Evolutionary conservation across 176 grass and related monocot species (phyloP).

Genomic region (Oryza glumipatula): DNA sequence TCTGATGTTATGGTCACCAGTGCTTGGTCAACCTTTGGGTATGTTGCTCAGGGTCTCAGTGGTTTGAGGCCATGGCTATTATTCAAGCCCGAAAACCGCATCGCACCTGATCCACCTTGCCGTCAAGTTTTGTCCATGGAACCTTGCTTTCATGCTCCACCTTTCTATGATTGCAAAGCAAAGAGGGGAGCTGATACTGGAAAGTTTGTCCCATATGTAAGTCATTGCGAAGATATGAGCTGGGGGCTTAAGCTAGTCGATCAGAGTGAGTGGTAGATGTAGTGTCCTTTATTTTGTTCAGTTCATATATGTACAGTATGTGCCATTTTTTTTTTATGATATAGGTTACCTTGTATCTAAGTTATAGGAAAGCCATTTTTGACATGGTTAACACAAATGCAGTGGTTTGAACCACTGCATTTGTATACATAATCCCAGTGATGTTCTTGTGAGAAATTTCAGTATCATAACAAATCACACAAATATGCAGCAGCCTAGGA

Average conservation of each 20-base stretch:
- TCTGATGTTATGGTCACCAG: slow-evolving; percentile 83
- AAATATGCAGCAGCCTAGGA: not conserved
- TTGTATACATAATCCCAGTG: slow-evolving; percentile 8
- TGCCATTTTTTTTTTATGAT: slow-evolving; percentile 8
- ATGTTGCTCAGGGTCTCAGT: slow-evolving; percentile 85
- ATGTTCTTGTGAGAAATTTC: not conserved
- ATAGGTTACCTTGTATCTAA: slow-evolving; percentile 21
- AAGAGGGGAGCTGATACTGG: slow-evolving; percentile 74
- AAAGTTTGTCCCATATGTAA: slow-evolving; percentile 80
- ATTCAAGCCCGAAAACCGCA: slow-evolving; percentile 72
- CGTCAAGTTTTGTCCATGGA: slow-evolving; percentile 76
- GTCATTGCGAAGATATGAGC: slow-evolving; percentile 90
- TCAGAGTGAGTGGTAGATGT: slow-evolving; percentile 51
- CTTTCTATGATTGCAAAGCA: slow-evolving; percentile 79
- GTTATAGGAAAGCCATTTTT: slow-evolving; percentile 10
- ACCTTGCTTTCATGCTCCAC: slow-evolving; percentile 92
- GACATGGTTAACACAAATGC: not conserved
- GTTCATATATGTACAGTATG: slow-evolving; percentile 53
- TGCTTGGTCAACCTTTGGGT: slow-evolving; percentile 95
- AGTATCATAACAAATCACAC: not conserved
- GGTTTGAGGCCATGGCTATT: slow-evolving; percentile 85
- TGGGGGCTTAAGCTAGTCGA: slow-evolving; percentile 91
- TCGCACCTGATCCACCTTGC: slow-evolving; percentile 68
- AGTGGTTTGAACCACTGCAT: not conserved
- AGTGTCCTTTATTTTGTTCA: not conserved